Conservation (phyloP, 768 basidiomycete genomes). For the Termitomyces sp. region DNA sequence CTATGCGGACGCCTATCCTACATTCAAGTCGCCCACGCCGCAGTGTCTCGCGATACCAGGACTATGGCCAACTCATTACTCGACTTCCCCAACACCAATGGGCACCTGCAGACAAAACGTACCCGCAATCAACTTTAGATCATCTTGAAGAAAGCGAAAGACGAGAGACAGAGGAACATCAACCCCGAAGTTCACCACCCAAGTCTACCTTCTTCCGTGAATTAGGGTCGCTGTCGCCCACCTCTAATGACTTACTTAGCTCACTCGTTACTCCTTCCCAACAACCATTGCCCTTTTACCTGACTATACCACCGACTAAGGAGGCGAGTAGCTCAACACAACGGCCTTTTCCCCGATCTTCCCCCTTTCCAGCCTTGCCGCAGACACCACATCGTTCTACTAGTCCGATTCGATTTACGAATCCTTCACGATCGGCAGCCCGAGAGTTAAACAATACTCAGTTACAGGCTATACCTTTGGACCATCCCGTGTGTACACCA, state of each 20-base stretch:
- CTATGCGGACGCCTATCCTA: neutral
- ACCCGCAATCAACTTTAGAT: neutral
- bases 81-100: neutral
- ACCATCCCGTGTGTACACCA: slow-evolving; percentile 50
- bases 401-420: slow-evolving; percentile 19
- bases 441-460: slow-evolving; percentile 30
- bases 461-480: slow-evolving; percentile 21
- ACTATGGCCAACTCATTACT: neutral
- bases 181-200: neutral
- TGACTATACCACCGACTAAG: neutral
- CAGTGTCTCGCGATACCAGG: neutral
- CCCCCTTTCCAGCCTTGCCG: slow-evolving; percentile 17
- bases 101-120: neutral
- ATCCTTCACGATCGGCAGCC: slow-evolving; percentile 11
- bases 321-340: neutral
- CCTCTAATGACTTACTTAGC: slow-evolving; percentile 42
- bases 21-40: neutral
- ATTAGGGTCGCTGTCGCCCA: slow-evolving; percentile 58
- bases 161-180: neutral
- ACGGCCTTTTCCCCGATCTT: slow-evolving; percentile 3
- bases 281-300: neutral
- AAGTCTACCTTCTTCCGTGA: slow-evolving; percentile 30
- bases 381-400: slow-evolving; percentile 16
- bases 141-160: neutral
- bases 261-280: slow-evolving; percentile 28